Evolutionary conservation across 2,329 filamentous ascomycete species (phyloP).

Genomic region (Aphanocladium album): DNA sequence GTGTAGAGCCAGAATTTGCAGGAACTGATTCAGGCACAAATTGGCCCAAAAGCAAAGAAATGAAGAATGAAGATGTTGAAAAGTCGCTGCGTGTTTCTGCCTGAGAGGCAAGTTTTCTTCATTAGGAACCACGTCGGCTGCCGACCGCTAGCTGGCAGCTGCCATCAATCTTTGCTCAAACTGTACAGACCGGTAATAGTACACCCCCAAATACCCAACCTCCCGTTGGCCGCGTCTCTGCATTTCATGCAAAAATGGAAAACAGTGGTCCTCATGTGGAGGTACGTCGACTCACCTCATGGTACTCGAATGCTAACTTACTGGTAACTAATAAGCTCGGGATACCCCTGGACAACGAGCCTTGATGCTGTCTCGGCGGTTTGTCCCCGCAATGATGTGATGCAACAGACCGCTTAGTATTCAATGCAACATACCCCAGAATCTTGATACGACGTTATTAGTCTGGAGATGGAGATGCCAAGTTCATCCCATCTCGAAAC

Average conservation of each 20-base stretch:
- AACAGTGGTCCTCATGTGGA: not conserved
- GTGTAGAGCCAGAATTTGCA: no score
- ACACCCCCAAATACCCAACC: not conserved
- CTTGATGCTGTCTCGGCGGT: not conserved
- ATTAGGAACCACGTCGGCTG: not conserved
- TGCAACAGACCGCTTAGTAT: not conserved
- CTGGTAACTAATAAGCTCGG: no score
- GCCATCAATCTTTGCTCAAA: no score
- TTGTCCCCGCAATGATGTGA: not conserved
- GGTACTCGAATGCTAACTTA: not conserved
- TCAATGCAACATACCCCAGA: conserved; percentile 8
- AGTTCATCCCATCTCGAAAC: not conserved
- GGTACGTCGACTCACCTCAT: not conserved
- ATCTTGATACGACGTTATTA: not conserved
- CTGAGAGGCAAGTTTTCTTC: not conserved
- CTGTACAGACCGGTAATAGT: no score
- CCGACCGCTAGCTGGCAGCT: not conserved
- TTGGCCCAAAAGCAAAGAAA: no score
- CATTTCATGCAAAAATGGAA: no score
- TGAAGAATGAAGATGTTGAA: no score
- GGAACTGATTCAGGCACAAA: no score
- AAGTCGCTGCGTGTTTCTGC: not conserved
- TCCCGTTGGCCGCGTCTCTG: no score
- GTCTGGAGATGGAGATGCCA: not conserved
- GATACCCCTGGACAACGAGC: not conserved